Evolutionary conservation across 768 basidiomycete genomes (phyloP).

Genomic region (Pleurotus giganteus): DNA sequence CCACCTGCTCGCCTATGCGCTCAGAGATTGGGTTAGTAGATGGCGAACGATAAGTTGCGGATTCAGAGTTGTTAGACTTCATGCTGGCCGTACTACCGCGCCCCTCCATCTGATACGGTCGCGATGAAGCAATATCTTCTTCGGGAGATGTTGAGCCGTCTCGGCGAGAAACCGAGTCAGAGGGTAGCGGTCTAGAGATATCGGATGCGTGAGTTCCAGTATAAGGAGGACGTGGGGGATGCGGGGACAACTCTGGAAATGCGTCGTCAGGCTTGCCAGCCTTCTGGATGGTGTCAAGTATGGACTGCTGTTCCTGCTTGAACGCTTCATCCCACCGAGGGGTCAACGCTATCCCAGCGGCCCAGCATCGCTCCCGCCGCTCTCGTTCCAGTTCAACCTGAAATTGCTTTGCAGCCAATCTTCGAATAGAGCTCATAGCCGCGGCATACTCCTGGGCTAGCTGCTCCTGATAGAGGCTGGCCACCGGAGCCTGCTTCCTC

Average conservation of each 20-base stretch:
- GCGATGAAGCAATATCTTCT: conserved; percentile 40
- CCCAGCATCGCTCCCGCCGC: conserved; percentile 49
- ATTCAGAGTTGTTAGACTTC: conserved; percentile 35
- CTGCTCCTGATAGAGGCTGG: conserved; percentile 31
- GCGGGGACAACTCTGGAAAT: conserved; percentile 13
- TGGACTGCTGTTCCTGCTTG: conserved; percentile 36
- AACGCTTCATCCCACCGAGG: conserved; percentile 28
- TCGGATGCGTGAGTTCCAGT: not conserved
- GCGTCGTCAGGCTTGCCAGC: conserved; percentile 19
- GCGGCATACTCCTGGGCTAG: conserved; percentile 36
- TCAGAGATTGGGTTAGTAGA: conserved; percentile 39
- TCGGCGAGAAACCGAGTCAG: conserved; percentile 2
- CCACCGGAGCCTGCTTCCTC: no score
- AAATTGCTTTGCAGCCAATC: conserved; percentile 46
- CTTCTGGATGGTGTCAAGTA: conserved; percentile 48
- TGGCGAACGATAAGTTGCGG: conserved; percentile 36
- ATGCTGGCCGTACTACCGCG: conserved; percentile 50
- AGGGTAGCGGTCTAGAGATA: not conserved
- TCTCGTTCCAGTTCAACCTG: conserved; percentile 43
- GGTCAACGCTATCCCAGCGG: conserved; percentile 31
- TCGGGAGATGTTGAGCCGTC: conserved; percentile 34
- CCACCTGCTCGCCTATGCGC: conserved; percentile 23
- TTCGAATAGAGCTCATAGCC: conserved; percentile 42
- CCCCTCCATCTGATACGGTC: conserved; percentile 39
- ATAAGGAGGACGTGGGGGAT: not conserved